These are phyloP conservation scores for Pichia manshurica DNA, from an alignment of 805 yeast genomes.

Conservation along the genomic window DNA sequence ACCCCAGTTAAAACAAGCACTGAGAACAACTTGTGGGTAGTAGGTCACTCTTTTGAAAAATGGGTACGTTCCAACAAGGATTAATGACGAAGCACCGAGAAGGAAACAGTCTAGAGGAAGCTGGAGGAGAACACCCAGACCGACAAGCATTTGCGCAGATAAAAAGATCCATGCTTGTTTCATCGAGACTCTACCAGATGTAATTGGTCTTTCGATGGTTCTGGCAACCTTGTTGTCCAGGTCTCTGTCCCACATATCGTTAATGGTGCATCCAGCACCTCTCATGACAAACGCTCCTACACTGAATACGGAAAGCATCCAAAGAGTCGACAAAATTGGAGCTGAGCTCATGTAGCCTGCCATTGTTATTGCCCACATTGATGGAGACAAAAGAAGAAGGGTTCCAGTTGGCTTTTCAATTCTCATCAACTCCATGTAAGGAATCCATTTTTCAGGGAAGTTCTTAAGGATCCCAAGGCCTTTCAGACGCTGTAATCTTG, in stretches of 20 bases:
- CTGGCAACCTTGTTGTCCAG: constrained; percentile 82
- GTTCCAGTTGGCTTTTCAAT: constrained; percentile 97
- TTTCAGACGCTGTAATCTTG: constrained; percentile 43
- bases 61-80: constrained; percentile 83
- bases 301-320: constrained; percentile 65
- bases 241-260: constrained; percentile 80
- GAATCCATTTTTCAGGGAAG: constrained; percentile 71
- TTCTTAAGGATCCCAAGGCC: constrained; percentile 47
- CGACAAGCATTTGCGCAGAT: constrained; percentile 68
- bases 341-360: constrained; percentile 76
- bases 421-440: constrained; percentile 89
- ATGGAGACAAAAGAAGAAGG: constrained; percentile 72
- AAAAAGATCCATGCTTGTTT: constrained; percentile 66
- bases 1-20: constrained; percentile 91
- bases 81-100: constrained; percentile 74
- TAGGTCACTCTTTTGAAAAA: constrained; percentile 91
- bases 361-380: constrained; percentile 89
- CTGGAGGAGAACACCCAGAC: constrained; percentile 62
- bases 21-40: constrained; percentile 83
- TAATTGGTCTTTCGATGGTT: constrained; percentile 87
- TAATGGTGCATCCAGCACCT: constrained; percentile 96
- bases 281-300: constrained; percentile 88
- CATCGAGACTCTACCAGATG: constrained; percentile 73
- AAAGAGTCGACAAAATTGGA: constrained; percentile 53
- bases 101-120: constrained; percentile 79